Evolutionary conservation across 2,329 filamentous ascomycete genomes (phyloP).

Genomic region (Blastomyces parvus): DNA sequence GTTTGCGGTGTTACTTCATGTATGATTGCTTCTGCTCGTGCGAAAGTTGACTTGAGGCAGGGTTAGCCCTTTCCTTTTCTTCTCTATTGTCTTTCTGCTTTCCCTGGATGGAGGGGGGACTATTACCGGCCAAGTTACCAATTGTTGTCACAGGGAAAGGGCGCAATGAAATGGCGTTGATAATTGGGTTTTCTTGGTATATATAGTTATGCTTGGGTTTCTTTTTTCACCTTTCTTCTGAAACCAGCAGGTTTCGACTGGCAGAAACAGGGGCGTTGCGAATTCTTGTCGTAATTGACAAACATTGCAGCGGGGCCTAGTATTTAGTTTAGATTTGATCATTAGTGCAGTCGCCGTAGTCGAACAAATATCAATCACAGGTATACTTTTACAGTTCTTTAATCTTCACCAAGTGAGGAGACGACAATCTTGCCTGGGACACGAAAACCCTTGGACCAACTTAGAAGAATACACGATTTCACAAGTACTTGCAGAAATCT

Average conservation of each 20-base stretch:
- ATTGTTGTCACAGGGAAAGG: background rate
- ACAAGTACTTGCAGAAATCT: no score
- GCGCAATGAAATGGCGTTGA: background rate
- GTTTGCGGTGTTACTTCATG: background rate
- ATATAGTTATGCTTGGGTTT: background rate
- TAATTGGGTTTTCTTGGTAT: background rate
- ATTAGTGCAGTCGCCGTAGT: background rate
- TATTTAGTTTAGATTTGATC: background rate
- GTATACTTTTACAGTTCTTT: background rate
- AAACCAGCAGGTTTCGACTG: background rate
- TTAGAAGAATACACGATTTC: no score
- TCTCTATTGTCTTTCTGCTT: background rate
- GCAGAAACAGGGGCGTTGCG: background rate
- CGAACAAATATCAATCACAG: background rate
- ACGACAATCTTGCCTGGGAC: no score
- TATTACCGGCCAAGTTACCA: no score
- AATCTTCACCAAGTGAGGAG: background rate
- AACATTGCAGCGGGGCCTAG: background rate
- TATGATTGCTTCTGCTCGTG: background rate
- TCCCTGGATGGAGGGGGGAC: background rate
- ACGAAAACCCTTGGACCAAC: no score
- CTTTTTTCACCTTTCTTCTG: background rate
- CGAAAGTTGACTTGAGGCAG: background rate
- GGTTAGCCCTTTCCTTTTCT: background rate
- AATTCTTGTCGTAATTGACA: background rate